A percentile compares a stretch with the other conserved stretches of the same genome.
phyloP scores from a whole-genome alignment of 805 yeast genomes.

The Tetrapisispora arboricola region DNA sequence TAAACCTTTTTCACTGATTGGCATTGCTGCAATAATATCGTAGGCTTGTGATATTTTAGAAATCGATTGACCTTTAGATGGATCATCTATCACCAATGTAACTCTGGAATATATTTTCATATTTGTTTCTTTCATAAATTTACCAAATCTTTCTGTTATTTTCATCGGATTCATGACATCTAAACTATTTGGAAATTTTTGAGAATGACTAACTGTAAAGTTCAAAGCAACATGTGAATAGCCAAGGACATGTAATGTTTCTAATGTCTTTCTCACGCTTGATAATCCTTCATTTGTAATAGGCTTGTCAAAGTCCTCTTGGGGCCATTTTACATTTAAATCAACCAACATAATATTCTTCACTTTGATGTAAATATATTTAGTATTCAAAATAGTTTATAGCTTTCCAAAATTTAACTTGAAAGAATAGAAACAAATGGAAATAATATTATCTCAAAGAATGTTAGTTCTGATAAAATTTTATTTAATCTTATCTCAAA shows the following conservation, averaged over 20 bases:
- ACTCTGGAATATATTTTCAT: conserved; percentile 55
- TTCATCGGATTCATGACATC: conserved; percentile 37
- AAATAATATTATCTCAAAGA: too few species aligned
- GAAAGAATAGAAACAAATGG: too few species aligned
- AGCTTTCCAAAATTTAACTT: too few species aligned
- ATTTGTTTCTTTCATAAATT: conserved; percentile 27
- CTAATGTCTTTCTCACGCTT: conserved; percentile 39
- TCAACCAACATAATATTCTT: conserved; percentile 41
- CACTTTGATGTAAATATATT: background rate
- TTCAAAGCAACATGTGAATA: conserved; percentile 73
- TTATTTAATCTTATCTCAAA: too few species aligned
- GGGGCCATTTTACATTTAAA: conserved; percentile 69
- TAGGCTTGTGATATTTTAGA: conserved; percentile 35
- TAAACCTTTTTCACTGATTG: conserved; percentile 68
- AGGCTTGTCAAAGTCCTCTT: conserved; percentile 34
- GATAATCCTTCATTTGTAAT: conserved; percentile 36
- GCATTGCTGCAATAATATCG: conserved; percentile 77
- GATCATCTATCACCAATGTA: conserved; percentile 68
- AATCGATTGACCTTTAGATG: conserved; percentile 55
- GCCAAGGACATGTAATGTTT: conserved; percentile 49
- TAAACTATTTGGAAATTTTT: conserved; percentile 40
- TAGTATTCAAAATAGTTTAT: background rate
- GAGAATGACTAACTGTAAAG: conserved; percentile 41
- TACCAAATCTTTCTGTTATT: conserved; percentile 19
- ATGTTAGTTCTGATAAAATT: too few species aligned